These are phyloP conservation scores for Taiwanofungus camphoratus DNA, from an alignment of 1,284 basidiomycete genomes.

Conservation along the genomic window DNA sequence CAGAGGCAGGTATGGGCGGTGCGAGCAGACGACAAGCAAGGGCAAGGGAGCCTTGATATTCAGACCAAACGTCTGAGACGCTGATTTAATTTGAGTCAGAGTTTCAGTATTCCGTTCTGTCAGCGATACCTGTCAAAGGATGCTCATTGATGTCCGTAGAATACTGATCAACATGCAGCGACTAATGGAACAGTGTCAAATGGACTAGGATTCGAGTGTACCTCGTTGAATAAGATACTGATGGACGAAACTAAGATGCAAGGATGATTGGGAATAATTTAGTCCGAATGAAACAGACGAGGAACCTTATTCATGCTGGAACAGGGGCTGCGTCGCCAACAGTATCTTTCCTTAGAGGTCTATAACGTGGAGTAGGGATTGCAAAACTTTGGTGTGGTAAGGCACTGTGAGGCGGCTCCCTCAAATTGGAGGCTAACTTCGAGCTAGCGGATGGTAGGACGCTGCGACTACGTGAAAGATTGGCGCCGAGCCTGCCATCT, in stretches of 20 bases:
- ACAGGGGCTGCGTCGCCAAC: slow-evolving; percentile 5
- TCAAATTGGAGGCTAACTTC: slow-evolving; percentile 33
- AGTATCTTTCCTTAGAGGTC: slow-evolving; percentile 10
- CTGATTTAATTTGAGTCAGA: too few relatives aligned
- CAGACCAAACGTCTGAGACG: too few relatives aligned
- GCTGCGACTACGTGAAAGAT: slow-evolving; percentile 57
- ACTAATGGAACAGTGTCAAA: background rate
- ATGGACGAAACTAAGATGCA: background rate
- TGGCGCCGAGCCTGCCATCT: slow-evolving; percentile 40
- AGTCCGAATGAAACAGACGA: background rate
- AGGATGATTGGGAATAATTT: slow-evolving; percentile 8
- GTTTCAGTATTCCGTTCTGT: too few relatives aligned
- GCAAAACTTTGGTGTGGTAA: slow-evolving; percentile 47
- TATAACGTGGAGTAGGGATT: slow-evolving; percentile 27
- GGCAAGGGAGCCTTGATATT: slow-evolving; percentile 4
- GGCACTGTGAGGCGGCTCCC: slow-evolving; percentile 50
- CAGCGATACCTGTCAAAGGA: background rate
- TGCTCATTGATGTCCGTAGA: background rate
- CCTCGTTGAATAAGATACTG: background rate
- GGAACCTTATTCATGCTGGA: slow-evolving; percentile 1
- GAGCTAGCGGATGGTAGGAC: slow-evolving; percentile 41
- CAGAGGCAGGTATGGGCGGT: slow-evolving; percentile 19
- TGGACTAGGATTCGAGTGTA: background rate
- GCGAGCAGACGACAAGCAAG: slow-evolving; percentile 4
- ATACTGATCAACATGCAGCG: background rate